phyloP scores from a whole-genome alignment of 805 yeast species.

The Candida awuae region DNA sequence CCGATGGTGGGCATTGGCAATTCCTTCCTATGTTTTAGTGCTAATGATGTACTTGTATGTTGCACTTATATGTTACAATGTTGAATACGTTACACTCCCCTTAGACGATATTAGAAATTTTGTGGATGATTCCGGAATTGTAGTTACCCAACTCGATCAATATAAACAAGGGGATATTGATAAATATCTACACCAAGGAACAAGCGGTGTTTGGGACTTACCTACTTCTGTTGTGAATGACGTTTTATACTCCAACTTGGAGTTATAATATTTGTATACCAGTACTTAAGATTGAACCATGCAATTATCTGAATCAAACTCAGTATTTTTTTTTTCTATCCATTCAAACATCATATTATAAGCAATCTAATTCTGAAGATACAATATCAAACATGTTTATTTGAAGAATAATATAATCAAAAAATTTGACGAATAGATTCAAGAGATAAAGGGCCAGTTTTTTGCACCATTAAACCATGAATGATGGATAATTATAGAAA shows the following conservation, averaged over 20 bases:
- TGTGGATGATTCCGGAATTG: conserved; percentile 52
- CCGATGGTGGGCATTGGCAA: conserved; percentile 81
- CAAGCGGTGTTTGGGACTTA: conserved; percentile 83
- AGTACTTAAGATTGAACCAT: too few species aligned
- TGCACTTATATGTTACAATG: conserved; percentile 62
- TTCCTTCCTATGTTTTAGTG: conserved; percentile 66
- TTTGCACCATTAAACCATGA: too few species aligned
- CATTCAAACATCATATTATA: too few species aligned
- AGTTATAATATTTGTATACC: too few species aligned
- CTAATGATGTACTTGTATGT: conserved; percentile 65
- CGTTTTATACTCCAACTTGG: conserved; percentile 38
- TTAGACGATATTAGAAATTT: conserved; percentile 55
- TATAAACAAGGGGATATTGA: conserved; percentile 15
- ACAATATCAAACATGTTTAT: too few species aligned
- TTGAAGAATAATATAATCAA: too few species aligned
- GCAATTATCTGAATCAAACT: too few species aligned
- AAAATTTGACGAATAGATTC: too few species aligned
- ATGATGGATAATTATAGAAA: too few species aligned
- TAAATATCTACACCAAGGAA: conserved; percentile 45
- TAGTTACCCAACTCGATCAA: conserved; percentile 20
- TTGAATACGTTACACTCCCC: conserved; percentile 60
- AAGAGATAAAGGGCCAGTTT: too few species aligned
- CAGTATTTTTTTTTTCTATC: too few species aligned
- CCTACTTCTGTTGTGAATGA: conserved; percentile 65
- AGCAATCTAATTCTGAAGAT: too few species aligned